These are phyloP conservation scores for Didymella pinodella DNA, from an alignment of 2,329 filamentous ascomycete species.

Conservation along the genomic window DNA sequence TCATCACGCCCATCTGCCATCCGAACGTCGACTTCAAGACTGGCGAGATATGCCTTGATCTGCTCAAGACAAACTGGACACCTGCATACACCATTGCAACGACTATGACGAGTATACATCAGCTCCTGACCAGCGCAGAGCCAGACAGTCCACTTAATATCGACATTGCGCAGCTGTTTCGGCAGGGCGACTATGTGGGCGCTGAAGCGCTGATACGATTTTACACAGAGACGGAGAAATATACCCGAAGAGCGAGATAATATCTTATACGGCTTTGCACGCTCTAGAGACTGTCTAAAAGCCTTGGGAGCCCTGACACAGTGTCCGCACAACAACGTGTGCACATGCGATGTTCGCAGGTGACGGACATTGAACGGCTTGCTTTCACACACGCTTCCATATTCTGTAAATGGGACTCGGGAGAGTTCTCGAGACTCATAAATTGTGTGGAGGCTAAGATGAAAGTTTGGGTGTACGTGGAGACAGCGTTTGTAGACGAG, in stretches of 20 bases:
- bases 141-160: conserved; percentile 80
- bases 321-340: background rate
- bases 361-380: background rate
- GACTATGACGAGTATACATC: conserved; percentile 74
- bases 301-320: background rate
- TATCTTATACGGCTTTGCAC: background rate
- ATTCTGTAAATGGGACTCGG: too few relatives aligned
- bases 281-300: background rate
- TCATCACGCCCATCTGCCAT: conserved; percentile 65
- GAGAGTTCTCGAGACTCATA: background rate
- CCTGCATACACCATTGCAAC: conserved; percentile 83
- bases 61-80: conserved; percentile 80
- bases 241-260: conserved; percentile 22
- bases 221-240: conserved; percentile 68
- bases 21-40: conserved; percentile 61
- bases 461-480: conserved; percentile 1
- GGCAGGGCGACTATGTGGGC: conserved; percentile 72
- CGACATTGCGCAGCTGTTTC: conserved; percentile 75
- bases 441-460: background rate
- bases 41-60: conserved; percentile 93
- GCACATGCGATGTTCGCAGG: background rate
- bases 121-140: conserved; percentile 73
- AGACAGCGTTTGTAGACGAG: background rate
- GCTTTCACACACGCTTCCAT: background rate
- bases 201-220: conserved; percentile 75